Percentiles rank a stretch among this genome's conserved stretches.
These are phyloP conservation scores for Citrus reticulata DNA, from an alignment of 345 rosid species.

Conservation along the genomic window DNA sequence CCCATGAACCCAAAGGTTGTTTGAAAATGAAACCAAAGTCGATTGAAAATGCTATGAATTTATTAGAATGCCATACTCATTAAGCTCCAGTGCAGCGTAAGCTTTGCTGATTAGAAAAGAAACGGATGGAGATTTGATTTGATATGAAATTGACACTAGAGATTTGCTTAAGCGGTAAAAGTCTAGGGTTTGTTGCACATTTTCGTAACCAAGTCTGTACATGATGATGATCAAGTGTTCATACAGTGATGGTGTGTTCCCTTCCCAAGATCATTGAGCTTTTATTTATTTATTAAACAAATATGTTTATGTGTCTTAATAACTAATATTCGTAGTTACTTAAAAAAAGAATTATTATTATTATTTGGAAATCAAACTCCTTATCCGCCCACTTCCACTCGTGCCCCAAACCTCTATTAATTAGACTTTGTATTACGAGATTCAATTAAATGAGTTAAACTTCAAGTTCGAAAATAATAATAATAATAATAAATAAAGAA, in stretches of 20 bases:
- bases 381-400: too few species aligned
- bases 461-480: too few species aligned
- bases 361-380: too few species aligned
- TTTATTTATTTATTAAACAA: not conserved
- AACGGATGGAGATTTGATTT: not conserved
- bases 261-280: constrained; percentile 14
- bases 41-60: constrained; percentile 15
- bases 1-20: constrained; percentile 40
- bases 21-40: constrained; percentile 31
- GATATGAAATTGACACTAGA: not conserved
- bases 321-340: not conserved
- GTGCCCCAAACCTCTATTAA: not conserved
- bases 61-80: constrained; percentile 7
- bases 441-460: not conserved
- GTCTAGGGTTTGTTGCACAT: not conserved
- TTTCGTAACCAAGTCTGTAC: constrained; percentile 20
- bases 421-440: not conserved
- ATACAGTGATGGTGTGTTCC: constrained; percentile 15
- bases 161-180: not conserved
- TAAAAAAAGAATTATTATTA: not conserved
- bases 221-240: constrained; percentile 21
- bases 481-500: too few species aligned
- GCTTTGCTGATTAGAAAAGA: constrained; percentile 20
- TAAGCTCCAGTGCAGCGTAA: constrained; percentile 14
- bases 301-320: not conserved